A percentile compares a stretch with the other conserved stretches of the same genome.
Evolutionary conservation across 2,329 filamentous ascomycete species (phyloP).

Genomic region (Claviceps fusiformis): DNA sequence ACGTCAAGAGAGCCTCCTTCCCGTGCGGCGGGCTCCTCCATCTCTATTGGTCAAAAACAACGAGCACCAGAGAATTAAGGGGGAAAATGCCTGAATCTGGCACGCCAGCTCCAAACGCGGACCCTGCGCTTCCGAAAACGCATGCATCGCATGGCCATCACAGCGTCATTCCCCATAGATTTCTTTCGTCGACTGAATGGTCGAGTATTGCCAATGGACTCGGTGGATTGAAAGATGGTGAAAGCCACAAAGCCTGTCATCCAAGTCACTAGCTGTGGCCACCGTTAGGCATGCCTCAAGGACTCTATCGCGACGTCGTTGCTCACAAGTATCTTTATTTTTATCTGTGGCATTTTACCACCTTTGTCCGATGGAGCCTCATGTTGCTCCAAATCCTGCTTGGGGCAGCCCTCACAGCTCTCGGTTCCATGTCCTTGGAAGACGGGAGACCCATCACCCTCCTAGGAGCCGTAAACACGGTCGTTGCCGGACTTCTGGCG

Average conservation of each 20-base stretch:
- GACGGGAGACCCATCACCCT: constrained; percentile 30
- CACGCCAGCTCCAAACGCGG: background rate
- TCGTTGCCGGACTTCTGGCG: constrained; percentile 35
- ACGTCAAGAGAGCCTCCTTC: background rate
- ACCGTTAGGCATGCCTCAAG: constrained; percentile 31
- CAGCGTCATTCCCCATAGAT: constrained; percentile 19
- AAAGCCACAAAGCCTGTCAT: constrained; percentile 27
- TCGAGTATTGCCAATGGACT: constrained; percentile 31
- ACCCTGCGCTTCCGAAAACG: background rate
- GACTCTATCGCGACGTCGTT: constrained; percentile 36
- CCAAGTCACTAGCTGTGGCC: constrained; percentile 31
- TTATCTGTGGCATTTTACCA: constrained; percentile 30
- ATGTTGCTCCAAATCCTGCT: constrained; percentile 36
- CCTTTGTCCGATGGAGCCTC: constrained; percentile 28
- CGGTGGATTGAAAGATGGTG: constrained; percentile 32
- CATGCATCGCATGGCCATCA: constrained; percentile 7
- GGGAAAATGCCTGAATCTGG: background rate
- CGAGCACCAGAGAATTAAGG: background rate
- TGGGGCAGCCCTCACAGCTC: constrained; percentile 34
- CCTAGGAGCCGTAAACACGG: constrained; percentile 36
- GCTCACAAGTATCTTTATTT: constrained; percentile 29
- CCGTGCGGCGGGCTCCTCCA: background rate
- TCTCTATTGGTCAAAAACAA: background rate
- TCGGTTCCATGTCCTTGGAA: constrained; percentile 27
- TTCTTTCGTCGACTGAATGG: constrained; percentile 32